phyloP scores from a whole-genome alignment of 768 basidiomycete genomes.

The Lactarius hatsudake region DNA sequence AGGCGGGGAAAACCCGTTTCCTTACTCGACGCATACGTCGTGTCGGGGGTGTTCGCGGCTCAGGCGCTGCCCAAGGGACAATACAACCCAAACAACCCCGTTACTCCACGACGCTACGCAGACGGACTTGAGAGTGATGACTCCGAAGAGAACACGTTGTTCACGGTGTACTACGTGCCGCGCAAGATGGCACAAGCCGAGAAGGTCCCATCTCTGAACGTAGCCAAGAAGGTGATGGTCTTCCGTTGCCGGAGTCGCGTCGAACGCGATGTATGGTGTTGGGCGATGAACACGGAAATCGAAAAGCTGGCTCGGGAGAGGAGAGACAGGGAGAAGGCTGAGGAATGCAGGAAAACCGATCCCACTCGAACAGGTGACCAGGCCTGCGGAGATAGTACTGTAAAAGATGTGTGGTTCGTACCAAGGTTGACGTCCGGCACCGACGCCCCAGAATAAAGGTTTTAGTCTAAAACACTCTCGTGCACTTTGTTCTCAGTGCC shows the following conservation, averaged over 20 bases:
- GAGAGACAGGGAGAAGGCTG: slow-evolving; percentile 55
- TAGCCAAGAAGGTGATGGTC: slow-evolving; percentile 58
- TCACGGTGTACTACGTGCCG: slow-evolving; percentile 72
- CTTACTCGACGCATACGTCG: slow-evolving; percentile 75
- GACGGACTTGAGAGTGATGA: slow-evolving; percentile 91
- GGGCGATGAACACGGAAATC: slow-evolving; percentile 88
- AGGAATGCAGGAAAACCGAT: slow-evolving; percentile 60
- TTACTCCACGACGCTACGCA: slow-evolving; percentile 71
- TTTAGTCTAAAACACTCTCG: background rate
- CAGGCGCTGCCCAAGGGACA: slow-evolving; percentile 62
- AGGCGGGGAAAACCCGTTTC: slow-evolving; percentile 53
- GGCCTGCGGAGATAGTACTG: background rate
- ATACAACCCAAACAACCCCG: slow-evolving; percentile 50
- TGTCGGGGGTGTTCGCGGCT: slow-evolving; percentile 82
- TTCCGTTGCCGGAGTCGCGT: slow-evolving; percentile 77
- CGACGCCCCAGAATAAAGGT: background rate
- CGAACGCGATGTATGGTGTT: slow-evolving; percentile 94
- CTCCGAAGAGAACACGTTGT: slow-evolving; percentile 81
- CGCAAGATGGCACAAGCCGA: slow-evolving; percentile 26
- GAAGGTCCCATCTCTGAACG: slow-evolving; percentile 49
- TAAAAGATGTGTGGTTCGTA: background rate
- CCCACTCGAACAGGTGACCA: background rate
- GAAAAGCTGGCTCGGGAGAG: slow-evolving; percentile 70
- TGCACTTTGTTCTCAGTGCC: background rate
- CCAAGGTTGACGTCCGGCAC: background rate